phyloP scores from a whole-genome alignment of 176 grass and related monocot genomes.

The Eleusine coracana region DNA sequence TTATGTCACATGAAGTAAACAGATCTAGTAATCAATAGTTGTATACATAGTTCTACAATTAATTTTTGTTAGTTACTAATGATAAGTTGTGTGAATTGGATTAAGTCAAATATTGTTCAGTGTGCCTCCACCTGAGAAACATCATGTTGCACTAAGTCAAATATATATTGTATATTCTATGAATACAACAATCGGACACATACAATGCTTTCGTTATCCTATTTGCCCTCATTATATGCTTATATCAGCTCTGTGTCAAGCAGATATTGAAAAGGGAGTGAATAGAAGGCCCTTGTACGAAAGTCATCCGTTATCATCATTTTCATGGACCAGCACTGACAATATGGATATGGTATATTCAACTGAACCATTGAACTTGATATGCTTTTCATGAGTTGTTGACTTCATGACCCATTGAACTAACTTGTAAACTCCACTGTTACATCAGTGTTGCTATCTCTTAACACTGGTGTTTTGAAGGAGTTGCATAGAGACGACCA shows the following conservation, averaged over 20 bases:
- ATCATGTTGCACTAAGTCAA: background rate
- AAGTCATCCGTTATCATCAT: slow-evolving; percentile 74
- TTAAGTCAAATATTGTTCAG: background rate
- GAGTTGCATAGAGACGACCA: slow-evolving; percentile 14
- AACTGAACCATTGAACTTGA: background rate
- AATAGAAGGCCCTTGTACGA: slow-evolving; percentile 69
- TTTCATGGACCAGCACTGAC: slow-evolving; percentile 83
- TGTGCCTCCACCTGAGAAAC: background rate
- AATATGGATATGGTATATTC: slow-evolving; percentile 69
- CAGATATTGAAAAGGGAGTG: slow-evolving; percentile 77
- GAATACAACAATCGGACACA: slow-evolving; percentile 6
- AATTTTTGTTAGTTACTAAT: background rate
- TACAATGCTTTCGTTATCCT: background rate
- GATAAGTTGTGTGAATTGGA: background rate
- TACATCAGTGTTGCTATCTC: background rate
- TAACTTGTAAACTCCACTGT: slow-evolving; percentile 5
- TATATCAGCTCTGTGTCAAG: slow-evolving; percentile 29
- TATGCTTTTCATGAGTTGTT: background rate
- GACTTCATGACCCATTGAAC: slow-evolving; percentile 5
- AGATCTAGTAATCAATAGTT: background rate
- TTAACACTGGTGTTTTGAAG: slow-evolving; percentile 2
- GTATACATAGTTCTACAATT: background rate
- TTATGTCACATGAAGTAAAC: background rate
- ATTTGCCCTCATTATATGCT: background rate
- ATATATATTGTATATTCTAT: slow-evolving; percentile 5